These are phyloP conservation scores for Haplographium delicatum DNA, from an alignment of 495 filamentous ascomycete species.

Conservation along the genomic window DNA sequence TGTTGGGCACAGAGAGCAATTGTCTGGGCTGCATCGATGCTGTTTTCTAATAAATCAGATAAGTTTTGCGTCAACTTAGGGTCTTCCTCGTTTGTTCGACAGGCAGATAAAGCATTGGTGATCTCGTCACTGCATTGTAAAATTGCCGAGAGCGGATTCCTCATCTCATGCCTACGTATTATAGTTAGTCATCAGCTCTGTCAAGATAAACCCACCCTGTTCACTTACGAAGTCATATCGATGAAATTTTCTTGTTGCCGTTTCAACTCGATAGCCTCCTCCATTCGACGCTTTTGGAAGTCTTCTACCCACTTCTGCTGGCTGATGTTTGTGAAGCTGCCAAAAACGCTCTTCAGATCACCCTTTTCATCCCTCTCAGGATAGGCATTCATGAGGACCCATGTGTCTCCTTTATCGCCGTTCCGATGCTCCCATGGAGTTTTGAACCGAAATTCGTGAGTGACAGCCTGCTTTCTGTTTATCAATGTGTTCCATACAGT, in stretches of 20 bases:
- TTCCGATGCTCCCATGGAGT: constrained; percentile 52
- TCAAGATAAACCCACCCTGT: not conserved
- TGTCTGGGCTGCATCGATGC: constrained; percentile 73
- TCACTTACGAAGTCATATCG: constrained; percentile 39
- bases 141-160: constrained; percentile 78
- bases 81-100: constrained; percentile 24
- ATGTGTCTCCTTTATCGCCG: constrained; percentile 56
- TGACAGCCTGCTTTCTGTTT: constrained; percentile 47
- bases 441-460: constrained; percentile 65
- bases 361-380: constrained; percentile 55
- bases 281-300: constrained; percentile 55
- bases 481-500: constrained; percentile 54
- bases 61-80: constrained; percentile 21
- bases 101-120: constrained; percentile 42
- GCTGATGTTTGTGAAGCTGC: constrained; percentile 50
- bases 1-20: constrained; percentile 79
- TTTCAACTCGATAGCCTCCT: constrained; percentile 63
- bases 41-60: constrained; percentile 41
- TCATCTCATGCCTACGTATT: constrained; percentile 68
- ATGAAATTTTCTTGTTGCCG: constrained; percentile 81
- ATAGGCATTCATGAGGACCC: constrained; percentile 67
- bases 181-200: not conserved
- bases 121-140: constrained; percentile 81
- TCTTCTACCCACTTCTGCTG: constrained; percentile 55
- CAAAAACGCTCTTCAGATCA: constrained; percentile 62